These are phyloP conservation scores for Termitomyces sp. DNA, from an alignment of 768 basidiomycete species.

Conservation along the genomic window DNA sequence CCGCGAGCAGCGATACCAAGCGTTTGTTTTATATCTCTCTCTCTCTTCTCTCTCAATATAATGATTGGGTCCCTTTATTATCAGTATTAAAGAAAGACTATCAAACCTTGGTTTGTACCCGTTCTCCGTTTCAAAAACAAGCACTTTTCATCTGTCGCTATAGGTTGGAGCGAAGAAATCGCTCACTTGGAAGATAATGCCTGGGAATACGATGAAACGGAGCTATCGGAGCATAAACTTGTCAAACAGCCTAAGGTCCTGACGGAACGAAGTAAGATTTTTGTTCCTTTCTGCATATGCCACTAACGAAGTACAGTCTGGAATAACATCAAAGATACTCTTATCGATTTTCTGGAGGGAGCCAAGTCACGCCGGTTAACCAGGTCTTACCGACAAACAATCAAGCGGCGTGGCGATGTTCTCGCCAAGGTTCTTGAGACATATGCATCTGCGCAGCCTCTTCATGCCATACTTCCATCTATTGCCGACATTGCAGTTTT, in stretches of 20 bases:
- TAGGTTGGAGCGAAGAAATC: conserved; percentile 16
- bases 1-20: conserved; percentile 10
- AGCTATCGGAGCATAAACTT: conserved; percentile 10
- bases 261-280: conserved; percentile 10
- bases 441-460: conserved; percentile 8
- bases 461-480: conserved; percentile 7
- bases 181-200: not conserved
- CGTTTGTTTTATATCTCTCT: no score
- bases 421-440: conserved; percentile 8
- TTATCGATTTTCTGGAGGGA: conserved; percentile 12
- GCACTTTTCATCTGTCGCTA: not conserved
- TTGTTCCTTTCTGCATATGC: not conserved
- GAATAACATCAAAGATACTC: conserved; percentile 12
- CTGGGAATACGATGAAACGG: not conserved
- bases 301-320: conserved; percentile 9
- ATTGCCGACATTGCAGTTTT: conserved; percentile 14
- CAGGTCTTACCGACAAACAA: not conserved
- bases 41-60: no score
- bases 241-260: conserved; percentile 7
- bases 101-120: conserved; percentile 1
- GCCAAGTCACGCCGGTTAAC: conserved; percentile 10
- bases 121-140: not conserved
- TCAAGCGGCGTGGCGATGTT: conserved; percentile 7
- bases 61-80: not conserved
- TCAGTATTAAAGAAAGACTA: conserved; percentile 9